Evolutionary conservation across 75 land plant species (phyloP), one percentile per base, ranked within the genome.

Genomic region (Larix kaempferi): DNA sequence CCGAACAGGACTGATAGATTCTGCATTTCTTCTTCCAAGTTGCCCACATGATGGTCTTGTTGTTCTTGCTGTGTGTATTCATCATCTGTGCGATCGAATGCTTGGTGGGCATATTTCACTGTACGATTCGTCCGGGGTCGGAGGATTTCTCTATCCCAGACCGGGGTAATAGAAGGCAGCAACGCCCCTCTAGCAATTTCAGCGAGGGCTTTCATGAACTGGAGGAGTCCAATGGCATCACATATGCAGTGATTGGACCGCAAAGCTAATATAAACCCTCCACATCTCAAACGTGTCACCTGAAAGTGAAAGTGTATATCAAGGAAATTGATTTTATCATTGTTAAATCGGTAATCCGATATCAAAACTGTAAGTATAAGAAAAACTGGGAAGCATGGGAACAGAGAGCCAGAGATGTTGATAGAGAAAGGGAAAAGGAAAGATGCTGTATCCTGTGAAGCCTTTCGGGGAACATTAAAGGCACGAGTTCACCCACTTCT

Each of bases 41-140:
- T 29, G 33, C 33, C 33, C 1, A 29, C 0, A 29, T 29, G 33
- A 0, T 29, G 33, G 1, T 29, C 33, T 29, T 29, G 3, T 60
- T 25, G 56, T 25, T 74, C 26, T 23, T 79, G n/a, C 2, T 2
- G 39, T 81, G 78, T 80, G 56, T 76, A 77, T 44, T 44, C 49
- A 6, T 6, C 49, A 44, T 44, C 33, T 29, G 33, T 29, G 33
- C 1, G 33, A 29, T 29, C 33, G 33, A 29, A 88, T 77, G 85
- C 90, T 3, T 58, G 76, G 63, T 86, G 90, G 4, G 86, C 78
- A 39, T 77, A 79, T 0, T 86, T 76, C 10, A 83, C 54, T 44
- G 10, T 1, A n/a, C 15, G 16, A 5, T 83, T 88, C 5, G 37
- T 8, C 0, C 88, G 79, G 16, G 83, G 77, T 13, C 27, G 44